Evolutionary conservation across 2,329 filamentous ascomycete species (phyloP).

Genomic region (Colletotrichum tropicale): DNA sequence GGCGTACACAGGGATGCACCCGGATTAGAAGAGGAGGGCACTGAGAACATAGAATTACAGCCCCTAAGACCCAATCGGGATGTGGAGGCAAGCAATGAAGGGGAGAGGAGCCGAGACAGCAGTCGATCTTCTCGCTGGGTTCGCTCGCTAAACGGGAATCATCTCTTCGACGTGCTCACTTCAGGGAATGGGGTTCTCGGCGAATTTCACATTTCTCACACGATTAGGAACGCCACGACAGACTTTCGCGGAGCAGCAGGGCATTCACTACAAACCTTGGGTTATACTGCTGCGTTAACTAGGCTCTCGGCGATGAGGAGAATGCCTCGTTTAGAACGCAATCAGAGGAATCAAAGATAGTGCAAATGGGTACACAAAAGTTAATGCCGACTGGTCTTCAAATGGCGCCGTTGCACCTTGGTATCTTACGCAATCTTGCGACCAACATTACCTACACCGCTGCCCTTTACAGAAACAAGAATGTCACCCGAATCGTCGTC

Average conservation of each 20-base stretch:
- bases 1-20: constrained; percentile 48
- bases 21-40: constrained; percentile 38
- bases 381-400: constrained; percentile 1
- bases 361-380: not conserved
- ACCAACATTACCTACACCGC: constrained; percentile 92
- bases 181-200: constrained; percentile 61
- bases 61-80: constrained; percentile 24
- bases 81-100: not conserved
- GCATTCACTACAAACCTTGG: constrained; percentile 57
- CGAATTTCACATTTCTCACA: constrained; percentile 57
- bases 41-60: constrained; percentile 51
- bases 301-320: constrained; percentile 25
- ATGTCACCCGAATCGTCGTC: constrained; percentile 74
- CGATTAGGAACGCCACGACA: constrained; percentile 51
- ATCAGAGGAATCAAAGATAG: constrained; percentile 18
- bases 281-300: constrained; percentile 60
- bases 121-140: constrained; percentile 22
- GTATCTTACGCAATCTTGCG: constrained; percentile 74
- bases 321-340: constrained; percentile 17
- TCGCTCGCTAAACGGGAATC: constrained; percentile 29
- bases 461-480: constrained; percentile 88
- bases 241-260: constrained; percentile 52
- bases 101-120: constrained; percentile 13
- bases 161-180: constrained; percentile 52
- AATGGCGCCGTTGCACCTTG: constrained; percentile 17